Evolutionary conservation across 75 land plant genomes (phyloP).

Genomic region (Pseudotsuga menziesii): DNA sequence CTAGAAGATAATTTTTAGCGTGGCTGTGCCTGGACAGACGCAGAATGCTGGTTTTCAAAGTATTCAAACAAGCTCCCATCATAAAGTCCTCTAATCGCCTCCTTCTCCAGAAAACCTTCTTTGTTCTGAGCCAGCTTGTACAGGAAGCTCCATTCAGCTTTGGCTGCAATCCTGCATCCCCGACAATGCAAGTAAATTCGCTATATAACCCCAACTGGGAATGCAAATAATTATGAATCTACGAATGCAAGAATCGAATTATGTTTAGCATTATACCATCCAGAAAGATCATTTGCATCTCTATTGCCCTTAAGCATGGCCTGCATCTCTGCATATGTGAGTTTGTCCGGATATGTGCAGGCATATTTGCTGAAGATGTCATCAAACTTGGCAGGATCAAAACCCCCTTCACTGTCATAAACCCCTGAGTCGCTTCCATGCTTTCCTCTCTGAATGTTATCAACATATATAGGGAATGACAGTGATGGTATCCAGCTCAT

Average conservation of each 20-base stretch:
- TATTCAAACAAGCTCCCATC: slow-evolving; percentile 39
- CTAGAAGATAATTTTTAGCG: neutral
- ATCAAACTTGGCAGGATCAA: slow-evolving; percentile 31
- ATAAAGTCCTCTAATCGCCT: slow-evolving; percentile 32
- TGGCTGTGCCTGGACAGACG: neutral
- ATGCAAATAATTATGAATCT: neutral
- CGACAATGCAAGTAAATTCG: neutral
- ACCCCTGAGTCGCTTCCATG: slow-evolving; percentile 67
- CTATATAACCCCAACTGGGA: neutral
- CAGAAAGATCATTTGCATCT: slow-evolving; percentile 23
- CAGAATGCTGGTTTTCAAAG: slow-evolving; percentile 23
- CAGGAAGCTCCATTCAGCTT: slow-evolving; percentile 31
- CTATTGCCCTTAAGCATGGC: slow-evolving; percentile 25
- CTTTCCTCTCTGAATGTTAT: slow-evolving; percentile 53
- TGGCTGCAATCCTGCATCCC: slow-evolving; percentile 20
- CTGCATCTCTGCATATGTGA: slow-evolving; percentile 23
- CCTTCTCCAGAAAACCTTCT: slow-evolving; percentile 25
- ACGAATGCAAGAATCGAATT: neutral
- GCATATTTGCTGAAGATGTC: slow-evolving; percentile 40
- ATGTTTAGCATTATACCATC: slow-evolving; percentile 11
- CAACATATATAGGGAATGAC: slow-evolving; percentile 51
- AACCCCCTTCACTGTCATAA: slow-evolving; percentile 70
- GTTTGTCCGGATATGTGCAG: slow-evolving; percentile 15
- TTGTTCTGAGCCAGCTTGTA: slow-evolving; percentile 26
- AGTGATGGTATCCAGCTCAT: slow-evolving; percentile 34